Percentiles rank a stretch among this genome's conserved stretches.
Conservation (phyloP, 441 rosid genomes). For the Geranium incanum region DNA sequence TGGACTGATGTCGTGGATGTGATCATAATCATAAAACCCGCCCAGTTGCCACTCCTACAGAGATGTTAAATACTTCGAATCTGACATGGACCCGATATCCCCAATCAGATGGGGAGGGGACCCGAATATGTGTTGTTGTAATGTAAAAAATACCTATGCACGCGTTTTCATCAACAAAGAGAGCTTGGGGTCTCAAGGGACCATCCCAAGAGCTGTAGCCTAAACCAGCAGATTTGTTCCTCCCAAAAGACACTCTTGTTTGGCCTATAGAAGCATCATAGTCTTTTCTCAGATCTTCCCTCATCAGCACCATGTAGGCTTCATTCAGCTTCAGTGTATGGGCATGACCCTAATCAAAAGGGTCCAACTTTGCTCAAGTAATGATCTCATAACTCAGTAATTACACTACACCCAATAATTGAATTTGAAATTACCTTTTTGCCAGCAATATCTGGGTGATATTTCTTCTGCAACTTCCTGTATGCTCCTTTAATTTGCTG, state of each 20-base stretch:
- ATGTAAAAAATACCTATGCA: constrained; percentile 39
- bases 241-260: constrained; percentile 21
- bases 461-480: constrained; percentile 54
- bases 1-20: no score
- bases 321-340: constrained; percentile 41
- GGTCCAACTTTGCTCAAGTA: background rate
- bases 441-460: constrained; percentile 62
- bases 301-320: constrained; percentile 47
- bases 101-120: no score
- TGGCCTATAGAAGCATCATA: constrained; percentile 42
- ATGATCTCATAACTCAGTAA: no score
- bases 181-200: constrained; percentile 44
- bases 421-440: constrained; percentile 29
- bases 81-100: no score
- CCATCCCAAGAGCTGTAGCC: constrained; percentile 56
- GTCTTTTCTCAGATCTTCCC: constrained; percentile 36
- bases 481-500: constrained; percentile 51
- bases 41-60: no score
- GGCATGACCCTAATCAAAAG: constrained; percentile 40
- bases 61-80: no score
- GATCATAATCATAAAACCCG: no score
- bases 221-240: constrained; percentile 10
- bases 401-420: background rate
- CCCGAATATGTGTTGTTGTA: background rate
- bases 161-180: constrained; percentile 51